Evolutionary conservation across 495 filamentous ascomycete genomes (phyloP).

Genomic region (Elasticomyces elasticus): DNA sequence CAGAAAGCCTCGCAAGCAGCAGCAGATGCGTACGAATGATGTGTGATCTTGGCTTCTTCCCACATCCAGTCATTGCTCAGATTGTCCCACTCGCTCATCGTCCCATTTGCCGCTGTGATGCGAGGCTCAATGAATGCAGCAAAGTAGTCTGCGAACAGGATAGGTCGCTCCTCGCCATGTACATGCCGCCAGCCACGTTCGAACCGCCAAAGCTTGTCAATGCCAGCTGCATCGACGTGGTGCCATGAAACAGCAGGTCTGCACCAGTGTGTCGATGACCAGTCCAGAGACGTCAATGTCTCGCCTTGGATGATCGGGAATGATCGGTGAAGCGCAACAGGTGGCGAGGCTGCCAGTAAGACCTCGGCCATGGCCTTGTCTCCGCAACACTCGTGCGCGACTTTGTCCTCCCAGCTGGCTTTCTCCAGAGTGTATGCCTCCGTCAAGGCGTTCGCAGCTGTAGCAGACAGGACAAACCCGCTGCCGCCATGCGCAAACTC

Average conservation of each 20-base stretch:
- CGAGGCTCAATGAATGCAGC: background rate
- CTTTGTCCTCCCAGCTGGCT: background rate
- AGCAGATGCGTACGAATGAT: background rate
- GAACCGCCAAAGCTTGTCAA: constrained; percentile 1
- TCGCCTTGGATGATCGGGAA: constrained; percentile 4
- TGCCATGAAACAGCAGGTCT: background rate
- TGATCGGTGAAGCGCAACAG: background rate
- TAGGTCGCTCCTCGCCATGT: background rate
- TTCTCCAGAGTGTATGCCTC: background rate
- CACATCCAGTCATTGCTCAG: background rate
- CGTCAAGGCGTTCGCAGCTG: too few relatives aligned
- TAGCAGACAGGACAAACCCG: too few relatives aligned
- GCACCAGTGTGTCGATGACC: background rate
- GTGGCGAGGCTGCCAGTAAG: background rate
- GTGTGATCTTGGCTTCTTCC: background rate
- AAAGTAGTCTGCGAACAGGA: background rate
- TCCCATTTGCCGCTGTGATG: background rate
- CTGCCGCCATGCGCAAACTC: constrained; percentile 48
- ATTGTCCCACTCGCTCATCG: background rate
- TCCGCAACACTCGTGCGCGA: background rate
- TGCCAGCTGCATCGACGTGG: background rate
- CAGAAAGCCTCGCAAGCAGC: background rate
- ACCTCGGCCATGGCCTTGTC: background rate
- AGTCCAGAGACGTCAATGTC: background rate
- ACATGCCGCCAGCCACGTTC: background rate